These are phyloP conservation scores for Bruguiera gymnorhiza DNA, from an alignment of 345 rosid species.

Conservation along the genomic window DNA sequence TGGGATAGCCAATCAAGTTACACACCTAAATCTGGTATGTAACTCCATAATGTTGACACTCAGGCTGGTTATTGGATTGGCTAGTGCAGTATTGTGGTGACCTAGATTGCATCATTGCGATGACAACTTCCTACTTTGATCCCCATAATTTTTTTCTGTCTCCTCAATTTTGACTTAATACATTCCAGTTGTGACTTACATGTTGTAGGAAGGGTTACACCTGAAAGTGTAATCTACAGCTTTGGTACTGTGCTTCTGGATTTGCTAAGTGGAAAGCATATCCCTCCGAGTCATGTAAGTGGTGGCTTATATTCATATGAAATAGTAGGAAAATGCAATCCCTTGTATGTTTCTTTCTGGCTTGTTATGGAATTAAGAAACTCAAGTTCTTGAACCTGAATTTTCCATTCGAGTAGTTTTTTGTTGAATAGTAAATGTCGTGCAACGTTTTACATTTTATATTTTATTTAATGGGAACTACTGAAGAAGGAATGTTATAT, in stretches of 20 bases:
- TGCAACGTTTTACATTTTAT: too few relatives aligned
- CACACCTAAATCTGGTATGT: neutral
- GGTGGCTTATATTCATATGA: constrained; percentile 7
- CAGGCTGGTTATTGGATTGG: neutral
- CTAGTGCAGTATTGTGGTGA: neutral
- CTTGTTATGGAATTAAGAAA: neutral
- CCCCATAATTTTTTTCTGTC: neutral
- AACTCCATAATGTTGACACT: neutral
- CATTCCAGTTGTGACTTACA: constrained; percentile 7
- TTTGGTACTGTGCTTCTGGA: constrained; percentile 75
- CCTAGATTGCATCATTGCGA: neutral
- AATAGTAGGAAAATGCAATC: neutral
- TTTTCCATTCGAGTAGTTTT: neutral
- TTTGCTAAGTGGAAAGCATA: constrained; percentile 72
- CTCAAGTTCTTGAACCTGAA: neutral
- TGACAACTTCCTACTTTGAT: neutral
- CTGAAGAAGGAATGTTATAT: too few relatives aligned
- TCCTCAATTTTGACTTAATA: constrained; percentile 1
- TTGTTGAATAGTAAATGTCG: neutral
- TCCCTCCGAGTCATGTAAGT: constrained; percentile 84
- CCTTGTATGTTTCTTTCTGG: neutral
- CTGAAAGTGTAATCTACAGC: constrained; percentile 68
- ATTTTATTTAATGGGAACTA: too few relatives aligned
- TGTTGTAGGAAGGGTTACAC: constrained; percentile 67
- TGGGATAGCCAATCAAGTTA: neutral